Evolutionary conservation across 2,329 filamentous ascomycete species (phyloP), one percentile per base, ranked within the genome.

Genomic region (Exophiala phaeomuriformis): DNA sequence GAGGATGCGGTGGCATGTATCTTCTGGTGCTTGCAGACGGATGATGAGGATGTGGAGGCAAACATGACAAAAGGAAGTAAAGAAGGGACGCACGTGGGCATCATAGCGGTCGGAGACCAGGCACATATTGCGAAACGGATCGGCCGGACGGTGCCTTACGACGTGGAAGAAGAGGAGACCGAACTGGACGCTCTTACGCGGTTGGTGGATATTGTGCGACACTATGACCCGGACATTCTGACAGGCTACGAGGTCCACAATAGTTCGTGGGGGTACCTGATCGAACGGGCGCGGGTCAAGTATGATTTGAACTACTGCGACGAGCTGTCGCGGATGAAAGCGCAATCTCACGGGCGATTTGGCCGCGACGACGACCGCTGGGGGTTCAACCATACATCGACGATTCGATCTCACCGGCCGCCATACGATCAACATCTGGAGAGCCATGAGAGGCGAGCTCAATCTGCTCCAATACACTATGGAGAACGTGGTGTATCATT

Each of bases 351-450:
- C 66, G 88, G 89, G 2, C 81, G 85, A 51, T 90, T 90, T 64
- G 88, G 88, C 19, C 95, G 88, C 68, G 88, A 95, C 28, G 83
- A 82, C 47, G 90, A 96, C 67, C 80, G 82, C 60, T 97, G 91
- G 91, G 91, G 90, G 0, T 95, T 95, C 73, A 93, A 89, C 58
- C 90, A 90, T 50, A 94, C 90, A 0, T 95, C 90, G 1, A 91
- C 88, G 2, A 90, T 97, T 61, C 83, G 84, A 52, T 81, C n/a
- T 98, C n/a, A 96, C 90, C 0, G 93, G 93, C 3, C 80, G 93
- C 57, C 91, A 97, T 66, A 89, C 95, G 77, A 90, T 98, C 72
- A 97, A 97, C 63, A 86, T 97, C 43, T 97, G 93, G 90, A 81
- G 91, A 63, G 90, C 90, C 0, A 96, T 98, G 90, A 81, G 89